These are phyloP conservation scores for Wickerhamomyces pijperi DNA, from an alignment of 805 yeast genomes.

Conservation along the genomic window DNA sequence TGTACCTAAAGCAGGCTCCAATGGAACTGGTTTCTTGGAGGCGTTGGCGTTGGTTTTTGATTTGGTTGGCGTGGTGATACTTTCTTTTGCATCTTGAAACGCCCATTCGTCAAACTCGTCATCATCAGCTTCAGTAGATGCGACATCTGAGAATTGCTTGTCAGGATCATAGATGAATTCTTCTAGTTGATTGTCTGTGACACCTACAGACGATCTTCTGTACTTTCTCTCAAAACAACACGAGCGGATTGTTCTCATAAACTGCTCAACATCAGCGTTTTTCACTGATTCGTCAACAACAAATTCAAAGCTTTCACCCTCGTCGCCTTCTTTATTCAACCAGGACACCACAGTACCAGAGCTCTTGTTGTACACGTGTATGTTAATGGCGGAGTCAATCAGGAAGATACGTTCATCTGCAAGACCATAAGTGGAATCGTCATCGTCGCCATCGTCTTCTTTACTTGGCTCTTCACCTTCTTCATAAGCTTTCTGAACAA, in stretches of 20 bases:
- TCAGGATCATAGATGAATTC: conserved; percentile 41
- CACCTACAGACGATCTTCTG: conserved; percentile 36
- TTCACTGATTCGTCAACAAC: conserved; percentile 53
- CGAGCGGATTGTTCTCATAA: conserved; percentile 47
- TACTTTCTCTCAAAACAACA: conserved; percentile 75
- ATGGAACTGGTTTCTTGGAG: no score
- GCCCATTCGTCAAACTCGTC: conserved; percentile 21
- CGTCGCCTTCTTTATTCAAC: conserved; percentile 79
- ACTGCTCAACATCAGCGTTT: conserved; percentile 40
- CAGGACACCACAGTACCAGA: conserved; percentile 58
- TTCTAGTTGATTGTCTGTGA: conserved; percentile 35
- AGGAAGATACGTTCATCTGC: conserved; percentile 48
- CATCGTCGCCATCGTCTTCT: conserved; percentile 39
- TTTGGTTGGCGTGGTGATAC: no score
- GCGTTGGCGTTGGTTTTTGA: no score
- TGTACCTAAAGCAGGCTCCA: no score
- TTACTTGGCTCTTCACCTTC: conserved; percentile 51
- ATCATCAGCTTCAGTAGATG: conserved; percentile 6
- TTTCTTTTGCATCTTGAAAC: conserved; percentile 21
- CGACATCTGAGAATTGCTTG: neutral
- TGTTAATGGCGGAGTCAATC: conserved; percentile 47
- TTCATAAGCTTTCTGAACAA: conserved; percentile 53
- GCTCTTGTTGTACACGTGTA: conserved; percentile 41
- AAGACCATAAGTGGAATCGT: conserved; percentile 24
- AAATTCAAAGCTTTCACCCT: conserved; percentile 77